Percentiles rank a stretch among this genome's conserved stretches.
Conservation (phyloP, 2,329 filamentous ascomycete genomes). For the Penicillium sp. region DNA sequence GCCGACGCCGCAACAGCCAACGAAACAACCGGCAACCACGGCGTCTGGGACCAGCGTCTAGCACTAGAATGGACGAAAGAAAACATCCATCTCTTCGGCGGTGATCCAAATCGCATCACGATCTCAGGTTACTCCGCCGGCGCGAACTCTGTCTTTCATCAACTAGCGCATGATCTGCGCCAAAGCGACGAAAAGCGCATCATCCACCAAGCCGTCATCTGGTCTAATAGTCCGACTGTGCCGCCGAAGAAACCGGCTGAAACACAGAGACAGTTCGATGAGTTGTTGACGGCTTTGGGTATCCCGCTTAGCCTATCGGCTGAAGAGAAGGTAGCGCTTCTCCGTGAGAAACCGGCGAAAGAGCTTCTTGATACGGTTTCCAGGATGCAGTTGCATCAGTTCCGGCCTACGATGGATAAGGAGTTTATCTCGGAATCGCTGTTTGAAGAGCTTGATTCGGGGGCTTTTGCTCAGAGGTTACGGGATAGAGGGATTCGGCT, state of each 20-base stretch:
- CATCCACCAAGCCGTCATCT: slow-evolving; percentile 53
- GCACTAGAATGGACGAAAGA: slow-evolving; percentile 56
- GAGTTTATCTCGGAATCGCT: slow-evolving; percentile 46
- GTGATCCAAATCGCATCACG: slow-evolving; percentile 50
- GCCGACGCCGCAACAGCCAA: slow-evolving; percentile 38
- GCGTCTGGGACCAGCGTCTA: slow-evolving; percentile 56
- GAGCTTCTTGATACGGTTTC: slow-evolving; percentile 44
- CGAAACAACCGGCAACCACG: slow-evolving; percentile 48
- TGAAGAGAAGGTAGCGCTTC: slow-evolving; percentile 45
- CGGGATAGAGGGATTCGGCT: slow-evolving; percentile 47
- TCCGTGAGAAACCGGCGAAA: slow-evolving; percentile 41
- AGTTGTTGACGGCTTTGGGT: slow-evolving; percentile 45
- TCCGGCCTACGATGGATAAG: slow-evolving; percentile 52
- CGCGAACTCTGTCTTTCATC: slow-evolving; percentile 55
- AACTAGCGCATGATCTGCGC: slow-evolving; percentile 55
- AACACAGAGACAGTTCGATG: slow-evolving; percentile 52
- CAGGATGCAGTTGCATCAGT: slow-evolving; percentile 50
- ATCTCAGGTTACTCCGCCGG: slow-evolving; percentile 56
- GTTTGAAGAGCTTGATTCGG: slow-evolving; percentile 48
- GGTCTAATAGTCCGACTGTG: slow-evolving; percentile 52
- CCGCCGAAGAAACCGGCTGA: slow-evolving; percentile 50
- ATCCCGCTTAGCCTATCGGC: slow-evolving; percentile 43
- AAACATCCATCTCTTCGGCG: slow-evolving; percentile 51
- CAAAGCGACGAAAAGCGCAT: slow-evolving; percentile 46
- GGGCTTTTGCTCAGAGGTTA: slow-evolving; percentile 47